Evolutionary conservation across 371 early-diverging fungal genomes (phyloP), one percentile per base, ranked within the genome.

Genomic region (Fennellomyces sp.): DNA sequence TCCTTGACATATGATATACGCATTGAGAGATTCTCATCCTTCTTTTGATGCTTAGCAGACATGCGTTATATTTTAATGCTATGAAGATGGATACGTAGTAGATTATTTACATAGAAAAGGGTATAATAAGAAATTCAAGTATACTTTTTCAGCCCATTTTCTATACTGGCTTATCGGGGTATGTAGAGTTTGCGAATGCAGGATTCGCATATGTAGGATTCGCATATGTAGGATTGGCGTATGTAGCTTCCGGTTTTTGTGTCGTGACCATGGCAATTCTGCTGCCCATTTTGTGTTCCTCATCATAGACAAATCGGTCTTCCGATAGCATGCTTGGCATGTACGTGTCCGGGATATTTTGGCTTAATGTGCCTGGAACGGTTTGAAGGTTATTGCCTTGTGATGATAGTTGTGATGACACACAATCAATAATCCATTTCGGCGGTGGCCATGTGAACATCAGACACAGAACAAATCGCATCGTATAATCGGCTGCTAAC

Each of bases 361-460:
- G 45, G 23, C 45, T 45, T 19, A 45, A 25, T 0, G 45, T 45
- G 21, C 45, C 45, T 15, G 10, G 45, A 21, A 25, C 23, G n/a
- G 45, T 45, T 23, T 45, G 4, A 25, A 45, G 45, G 45, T 45
- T n/a, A n/a, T n/a, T 45, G 45, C 21, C n/a, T 45, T 45, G 45
- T 2, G 45, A 45, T 25, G 45, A 45, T 23, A 45, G 23, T 2
- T 45, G 45, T 15, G 45, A 45, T 52, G 52, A 52, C 35, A 61
- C 49, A n/a, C 41, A 57, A 23, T 47, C 49, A 54, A 66, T 66
- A 6, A 61, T 45, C 30, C 45, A 56, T 17, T 38, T 15, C 2
- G 61, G 58, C 5, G 66, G 61, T 50, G 65, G 33, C 53, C 52
- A 65, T 17, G 61, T 57, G 36, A 60, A 60, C 56, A 60, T 60